Conservation (phyloP, 768 basidiomycete species). For the Dendrothele bispora region DNA sequence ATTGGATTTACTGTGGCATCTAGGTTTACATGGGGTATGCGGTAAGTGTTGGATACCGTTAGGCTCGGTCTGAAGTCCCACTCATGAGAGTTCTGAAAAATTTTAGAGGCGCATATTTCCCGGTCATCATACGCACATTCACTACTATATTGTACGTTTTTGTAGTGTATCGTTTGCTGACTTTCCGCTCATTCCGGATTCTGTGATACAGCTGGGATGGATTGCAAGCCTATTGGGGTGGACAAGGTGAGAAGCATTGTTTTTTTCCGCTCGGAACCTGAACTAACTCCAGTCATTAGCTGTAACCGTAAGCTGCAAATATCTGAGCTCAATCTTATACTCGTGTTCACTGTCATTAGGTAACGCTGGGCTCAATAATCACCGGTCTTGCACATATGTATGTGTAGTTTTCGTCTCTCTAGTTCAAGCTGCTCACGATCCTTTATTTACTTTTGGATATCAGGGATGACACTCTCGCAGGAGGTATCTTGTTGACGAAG, state of each 20-base stretch:
- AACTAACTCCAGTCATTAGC: constrained; percentile 7
- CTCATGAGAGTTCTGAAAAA: background rate
- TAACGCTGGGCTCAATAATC: constrained; percentile 13
- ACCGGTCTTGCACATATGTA: constrained; percentile 16
- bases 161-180: background rate
- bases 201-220: constrained; percentile 15
- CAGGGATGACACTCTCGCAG: constrained; percentile 15
- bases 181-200: background rate
- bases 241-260: constrained; percentile 12
- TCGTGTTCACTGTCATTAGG: constrained; percentile 7
- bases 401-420: constrained; percentile 2
- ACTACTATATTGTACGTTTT: constrained; percentile 6
- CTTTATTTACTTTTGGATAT: constrained; percentile 2
- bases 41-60: background rate
- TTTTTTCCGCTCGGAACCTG: constrained; percentile 1
- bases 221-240: constrained; percentile 20
- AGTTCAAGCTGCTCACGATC: background rate
- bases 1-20: constrained; percentile 19
- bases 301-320: constrained; percentile 10
- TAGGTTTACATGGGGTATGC: constrained; percentile 19
- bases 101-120: constrained; percentile 15
- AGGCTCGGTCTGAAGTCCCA: background rate
- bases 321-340: constrained; percentile 2
- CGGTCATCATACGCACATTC: constrained; percentile 13
- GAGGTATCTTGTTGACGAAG: constrained; percentile 14